Base-by-base conservation (phyloP, 192 early-diverging fungal species). In the Linnemannia exigua region DNA sequence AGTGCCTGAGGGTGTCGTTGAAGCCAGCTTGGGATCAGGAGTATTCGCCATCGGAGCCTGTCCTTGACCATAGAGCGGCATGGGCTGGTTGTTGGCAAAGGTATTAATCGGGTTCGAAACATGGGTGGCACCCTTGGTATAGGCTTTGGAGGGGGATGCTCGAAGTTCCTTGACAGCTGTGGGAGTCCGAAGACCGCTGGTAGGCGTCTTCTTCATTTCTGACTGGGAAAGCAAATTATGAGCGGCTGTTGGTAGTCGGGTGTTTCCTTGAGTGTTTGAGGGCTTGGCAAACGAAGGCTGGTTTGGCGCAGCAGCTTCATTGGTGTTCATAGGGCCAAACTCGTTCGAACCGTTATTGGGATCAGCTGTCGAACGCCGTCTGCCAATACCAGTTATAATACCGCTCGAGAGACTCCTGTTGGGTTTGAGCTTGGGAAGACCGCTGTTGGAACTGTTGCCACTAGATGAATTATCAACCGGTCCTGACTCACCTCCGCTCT, bases 131-230 rank as follows among this genome's bases (percentile, higher is more conserved):
- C 44, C 66, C 44, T 86, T 84, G 36, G 50, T n/a, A 2, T 75
- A 72, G n/a, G 51, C 17, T 22, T 58, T 79, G 9, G 84, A 86
- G 11, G 84, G 84, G 25, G 84, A 86, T 1, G 84, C 28, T 6
- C 79, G 54, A 47, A 86, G 25, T 15, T 86, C 84, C 44, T 77
- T 86, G 17, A 77, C 84, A 16, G 84, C 78, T 16, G 84, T 80
- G 16, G 84, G 84, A 31, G 84, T 86, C 28, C 84, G 77, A 46
- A 86, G 77, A 46, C 84, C 84, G 54, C 77, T 85, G 5, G 74
- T 80, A 3, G 84, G 25, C 0, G 84, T 69, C 78, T 76, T 80
- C 47, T 86, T 86, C 66, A 47, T 25, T 3, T 86, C 84, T 22
- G 75, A 41, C 35, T 79, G 70, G 22, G 58, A 31, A 31, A 28